Conservation (phyloP, 371 early-diverging fungal species). For the Mortierella sp. region DNA sequence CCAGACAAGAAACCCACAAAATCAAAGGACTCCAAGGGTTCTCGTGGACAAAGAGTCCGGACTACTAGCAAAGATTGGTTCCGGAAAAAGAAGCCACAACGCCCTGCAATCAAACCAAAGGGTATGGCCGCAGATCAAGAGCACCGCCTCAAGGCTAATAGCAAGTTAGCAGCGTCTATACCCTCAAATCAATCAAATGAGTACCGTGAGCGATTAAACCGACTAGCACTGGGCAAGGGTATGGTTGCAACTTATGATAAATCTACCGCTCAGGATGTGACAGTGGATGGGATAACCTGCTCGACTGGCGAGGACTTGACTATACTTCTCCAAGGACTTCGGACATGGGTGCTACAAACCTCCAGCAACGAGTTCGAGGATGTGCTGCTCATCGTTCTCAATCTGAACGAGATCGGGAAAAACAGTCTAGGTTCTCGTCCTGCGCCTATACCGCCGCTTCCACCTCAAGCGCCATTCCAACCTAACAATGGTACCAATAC, state of each 20-base stretch:
- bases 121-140: neutral
- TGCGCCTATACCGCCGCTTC: slow-evolving; percentile 1
- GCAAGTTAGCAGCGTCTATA: neutral
- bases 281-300: slow-evolving; percentile 50
- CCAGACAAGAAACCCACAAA: neutral
- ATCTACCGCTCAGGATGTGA: slow-evolving; percentile 17
- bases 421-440: slow-evolving; percentile 19
- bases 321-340: slow-evolving; percentile 34
- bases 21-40: neutral
- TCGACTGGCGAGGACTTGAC: slow-evolving; percentile 42
- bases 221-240: slow-evolving; percentile 32
- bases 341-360: slow-evolving; percentile 28
- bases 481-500: slow-evolving; percentile 6
- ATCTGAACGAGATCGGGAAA: slow-evolving; percentile 41
- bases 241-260: slow-evolving; percentile 27
- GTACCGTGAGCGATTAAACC: neutral
- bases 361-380: slow-evolving; percentile 31
- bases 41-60: neutral
- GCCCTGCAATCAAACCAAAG: slow-evolving; percentile 14
- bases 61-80: slow-evolving; percentile 21
- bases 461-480: slow-evolving; percentile 2
- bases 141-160: neutral
- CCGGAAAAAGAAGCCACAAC: slow-evolving; percentile 20
- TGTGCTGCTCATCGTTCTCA: slow-evolving; percentile 37
- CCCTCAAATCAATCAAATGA: neutral